Evolutionary conservation across 768 basidiomycete genomes (phyloP), one percentile per base, ranked within the genome.

Genomic region (Pleurotus cornucopiae): DNA sequence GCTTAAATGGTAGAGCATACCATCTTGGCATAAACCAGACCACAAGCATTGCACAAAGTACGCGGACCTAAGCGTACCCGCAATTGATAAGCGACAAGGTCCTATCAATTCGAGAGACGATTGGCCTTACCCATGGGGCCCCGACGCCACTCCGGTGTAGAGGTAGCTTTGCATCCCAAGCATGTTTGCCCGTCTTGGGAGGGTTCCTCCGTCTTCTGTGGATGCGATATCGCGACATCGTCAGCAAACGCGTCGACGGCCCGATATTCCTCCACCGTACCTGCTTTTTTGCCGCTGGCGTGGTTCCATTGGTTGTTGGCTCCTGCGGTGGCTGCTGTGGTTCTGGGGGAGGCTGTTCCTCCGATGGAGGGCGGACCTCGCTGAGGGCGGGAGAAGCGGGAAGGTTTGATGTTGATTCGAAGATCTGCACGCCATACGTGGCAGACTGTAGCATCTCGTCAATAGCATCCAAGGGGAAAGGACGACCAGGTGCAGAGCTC

Each of bases 121-220:
- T 46, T 48, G 46, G 12, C n/a, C 76, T 68, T 66, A 91, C 89
- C 90, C 73, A 92, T 69, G 12, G 90, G 90, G 1, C 90, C 90
- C 59, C 91, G 75, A 54, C 90, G 77, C 90, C 91, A 93, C 74
- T 93, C 90, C 5, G 90, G 90, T 60, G 90, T 93, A 55, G 89
- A 86, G 13, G 91, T 93, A 59, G 89, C 90, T 63, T 73, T 79
- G 71, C 90, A 93, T 30, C 89, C 91, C 30, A 90, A 75, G 70
- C 90, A 93, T 21, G 80, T 87, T 67, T 91, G 90, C 13, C 82
- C 81, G 55, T 87, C 86, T 58, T 74, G 73, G 56, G 72, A 72
- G 49, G 73, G 76, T 11, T 81, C 81, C 65, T 74, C 71, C 70
- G 65, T 67, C 57, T 69, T 67, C 63, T 68, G 20, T n/a, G 40